Conservation (phyloP, 2,329 filamentous ascomycete genomes). For the Xylariaceae sp. region DNA sequence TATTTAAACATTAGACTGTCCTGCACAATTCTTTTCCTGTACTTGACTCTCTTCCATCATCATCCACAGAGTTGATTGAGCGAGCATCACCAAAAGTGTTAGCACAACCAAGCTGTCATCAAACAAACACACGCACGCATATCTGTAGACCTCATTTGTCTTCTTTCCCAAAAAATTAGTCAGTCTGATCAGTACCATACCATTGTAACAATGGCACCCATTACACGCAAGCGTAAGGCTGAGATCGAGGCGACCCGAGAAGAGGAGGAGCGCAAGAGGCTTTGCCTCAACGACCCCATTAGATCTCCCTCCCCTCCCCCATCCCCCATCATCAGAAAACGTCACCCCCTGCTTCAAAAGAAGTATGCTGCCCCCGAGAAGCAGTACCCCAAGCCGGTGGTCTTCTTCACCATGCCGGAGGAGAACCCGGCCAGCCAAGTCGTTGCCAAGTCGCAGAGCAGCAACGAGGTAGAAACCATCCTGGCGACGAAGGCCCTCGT, state of each 20-base stretch:
- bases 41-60: neutral
- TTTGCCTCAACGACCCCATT: no score
- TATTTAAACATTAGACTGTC: neutral
- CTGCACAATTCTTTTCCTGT: neutral
- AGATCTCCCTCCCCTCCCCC: no score
- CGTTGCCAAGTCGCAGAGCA: slow-evolving; percentile 5
- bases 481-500: slow-evolving; percentile 10
- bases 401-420: slow-evolving; percentile 10
- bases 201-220: neutral
- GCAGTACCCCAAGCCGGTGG: slow-evolving; percentile 1
- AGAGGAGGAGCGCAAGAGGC: neutral
- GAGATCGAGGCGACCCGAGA: no score
- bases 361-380: neutral
- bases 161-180: neutral
- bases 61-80: neutral
- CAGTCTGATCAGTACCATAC: neutral
- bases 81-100: neutral
- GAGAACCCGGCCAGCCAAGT: neutral
- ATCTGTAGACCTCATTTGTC: neutral
- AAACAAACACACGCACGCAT: no score
- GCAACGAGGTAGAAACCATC: slow-evolving; percentile 6
- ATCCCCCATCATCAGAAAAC: no score
- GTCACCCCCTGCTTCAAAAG: no score
- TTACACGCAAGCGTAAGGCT: no score
- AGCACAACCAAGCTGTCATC: neutral